phyloP scores from a whole-genome alignment of 2,329 filamentous ascomycete genomes.

The Monilinia laxa region DNA sequence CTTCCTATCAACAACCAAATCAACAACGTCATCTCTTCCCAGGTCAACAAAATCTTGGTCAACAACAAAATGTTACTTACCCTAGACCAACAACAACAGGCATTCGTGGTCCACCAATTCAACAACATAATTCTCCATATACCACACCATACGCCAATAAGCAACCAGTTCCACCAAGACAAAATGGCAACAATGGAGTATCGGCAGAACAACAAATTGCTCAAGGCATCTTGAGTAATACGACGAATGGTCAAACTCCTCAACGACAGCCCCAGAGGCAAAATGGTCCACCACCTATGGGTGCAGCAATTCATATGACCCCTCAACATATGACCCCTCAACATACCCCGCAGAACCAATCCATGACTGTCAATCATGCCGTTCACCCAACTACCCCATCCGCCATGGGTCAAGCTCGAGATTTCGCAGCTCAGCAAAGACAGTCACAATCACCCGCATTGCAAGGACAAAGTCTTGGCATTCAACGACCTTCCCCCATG shows the following conservation, averaged over 20 bases:
- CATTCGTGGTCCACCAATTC: slow-evolving; percentile 32
- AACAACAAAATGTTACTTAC: slow-evolving; percentile 33
- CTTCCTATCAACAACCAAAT: slow-evolving; percentile 24
- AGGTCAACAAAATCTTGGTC: slow-evolving; percentile 32
- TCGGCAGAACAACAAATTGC: slow-evolving; percentile 41
- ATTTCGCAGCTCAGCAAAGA: slow-evolving; percentile 28
- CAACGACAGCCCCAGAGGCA: slow-evolving; percentile 33
- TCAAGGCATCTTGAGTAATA: slow-evolving; percentile 37
- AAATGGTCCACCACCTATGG: slow-evolving; percentile 35
- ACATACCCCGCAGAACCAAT: slow-evolving; percentile 33
- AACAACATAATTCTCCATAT: slow-evolving; percentile 38
- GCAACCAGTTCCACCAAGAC: slow-evolving; percentile 30
- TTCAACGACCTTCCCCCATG: slow-evolving; percentile 33
- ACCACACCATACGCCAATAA: slow-evolving; percentile 37
- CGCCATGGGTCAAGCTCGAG: slow-evolving; percentile 30
- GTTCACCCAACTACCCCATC: slow-evolving; percentile 34
- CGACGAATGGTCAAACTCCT: slow-evolving; percentile 34
- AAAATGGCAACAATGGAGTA: slow-evolving; percentile 34
- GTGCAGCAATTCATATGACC: slow-evolving; percentile 39
- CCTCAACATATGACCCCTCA: slow-evolving; percentile 36
- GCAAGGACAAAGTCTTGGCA: slow-evolving; percentile 30
- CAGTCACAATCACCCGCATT: slow-evolving; percentile 38
- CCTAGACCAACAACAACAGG: slow-evolving; percentile 33
- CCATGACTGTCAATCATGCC: slow-evolving; percentile 39
- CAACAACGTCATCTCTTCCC: slow-evolving; percentile 28